Evolutionary conservation across 2,329 filamentous ascomycete species (phyloP), one percentile per base, ranked within the genome.

Genomic region (Diaporthe ampelina): DNA sequence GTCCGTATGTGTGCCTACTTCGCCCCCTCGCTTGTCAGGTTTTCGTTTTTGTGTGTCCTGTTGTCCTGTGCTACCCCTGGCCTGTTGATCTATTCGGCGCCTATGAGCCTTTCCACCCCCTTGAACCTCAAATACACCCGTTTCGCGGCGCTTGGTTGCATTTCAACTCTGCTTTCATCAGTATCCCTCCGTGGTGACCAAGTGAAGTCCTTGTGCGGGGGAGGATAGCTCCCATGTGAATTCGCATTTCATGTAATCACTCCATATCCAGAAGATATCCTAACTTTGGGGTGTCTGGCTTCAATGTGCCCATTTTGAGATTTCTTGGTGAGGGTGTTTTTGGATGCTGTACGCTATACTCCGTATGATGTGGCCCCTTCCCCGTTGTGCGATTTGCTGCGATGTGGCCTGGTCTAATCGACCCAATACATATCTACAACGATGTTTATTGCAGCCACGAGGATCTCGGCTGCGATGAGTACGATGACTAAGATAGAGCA

Each of bases 391-490:
- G 40, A 26, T 32, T 32, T 52, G 29, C 21, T 32, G 35, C 15
- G 40, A 19, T 17, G 15, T 43, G 6, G 40, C 6, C 40, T 54
- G 15, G 29, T 35, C 35, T 75, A 79, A 67, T 80, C 79, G 26
- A 81, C 77, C 56, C 81, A 95, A 80, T 97, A 97, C 77, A 98
- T 82, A 83, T 98, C 97, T 45, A 98, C 97, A 40, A 98, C 90
- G 77, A 99, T 98, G 83, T 98, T 98, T 79, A 98, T 93, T 24
- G 91, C 94, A 1, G 95, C 95, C 63, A 98, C 95, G 10, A 98
- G 85, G 76, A 98, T 98, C 82, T 99, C 97, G 17, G 95, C 95
- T 10, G 95, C 96, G 80, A 99, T 98, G 67, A 99, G 91, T 29
- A 98, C 89, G 79, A 99, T 98, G 57, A 99, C 95, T 95, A 26